These are phyloP conservation scores for Penium margaritaceum DNA, from an alignment of 139 green algal genomes.

Conservation along the genomic window DNA sequence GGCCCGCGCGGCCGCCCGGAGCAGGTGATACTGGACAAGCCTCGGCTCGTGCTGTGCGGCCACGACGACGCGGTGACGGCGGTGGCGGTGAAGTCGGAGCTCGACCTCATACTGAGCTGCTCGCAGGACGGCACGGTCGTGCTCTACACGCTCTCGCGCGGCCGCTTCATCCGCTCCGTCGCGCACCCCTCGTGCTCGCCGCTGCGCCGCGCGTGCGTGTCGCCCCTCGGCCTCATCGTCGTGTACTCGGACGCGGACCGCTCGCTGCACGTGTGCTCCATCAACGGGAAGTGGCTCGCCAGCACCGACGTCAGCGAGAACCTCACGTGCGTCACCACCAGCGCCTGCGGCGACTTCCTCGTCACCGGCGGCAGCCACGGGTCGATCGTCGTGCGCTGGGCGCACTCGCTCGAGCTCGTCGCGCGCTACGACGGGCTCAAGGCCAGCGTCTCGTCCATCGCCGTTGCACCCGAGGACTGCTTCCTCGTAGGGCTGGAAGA, in stretches of 20 bases:
- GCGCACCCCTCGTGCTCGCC: background rate
- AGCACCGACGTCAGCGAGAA: background rate
- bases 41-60: conserved; percentile 52
- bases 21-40: conserved; percentile 22
- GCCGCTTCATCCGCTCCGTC: conserved; percentile 47
- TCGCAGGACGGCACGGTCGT: conserved; percentile 49
- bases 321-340: conserved; percentile 7
- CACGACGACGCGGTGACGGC: conserved; percentile 55
- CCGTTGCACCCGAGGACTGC: conserved; percentile 9
- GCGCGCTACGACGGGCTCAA: background rate
- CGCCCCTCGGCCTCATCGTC: background rate
- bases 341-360: conserved; percentile 13
- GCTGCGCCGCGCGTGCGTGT: background rate
- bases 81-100: conserved; percentile 48
- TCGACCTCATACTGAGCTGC: conserved; percentile 53
- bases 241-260: conserved; percentile 21
- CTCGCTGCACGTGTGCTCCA: background rate
- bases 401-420: background rate
- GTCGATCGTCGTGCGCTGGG: background rate
- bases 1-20: background rate
- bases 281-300: conserved; percentile 20
- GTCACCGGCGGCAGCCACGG: conserved; percentile 8
- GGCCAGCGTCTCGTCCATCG: background rate
- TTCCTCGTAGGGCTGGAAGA: conserved; percentile 9
- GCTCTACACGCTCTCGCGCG: conserved; percentile 55